Conservation (phyloP, 768 basidiomycete genomes). For the Hygrophoropsis aurantiaca region DNA sequence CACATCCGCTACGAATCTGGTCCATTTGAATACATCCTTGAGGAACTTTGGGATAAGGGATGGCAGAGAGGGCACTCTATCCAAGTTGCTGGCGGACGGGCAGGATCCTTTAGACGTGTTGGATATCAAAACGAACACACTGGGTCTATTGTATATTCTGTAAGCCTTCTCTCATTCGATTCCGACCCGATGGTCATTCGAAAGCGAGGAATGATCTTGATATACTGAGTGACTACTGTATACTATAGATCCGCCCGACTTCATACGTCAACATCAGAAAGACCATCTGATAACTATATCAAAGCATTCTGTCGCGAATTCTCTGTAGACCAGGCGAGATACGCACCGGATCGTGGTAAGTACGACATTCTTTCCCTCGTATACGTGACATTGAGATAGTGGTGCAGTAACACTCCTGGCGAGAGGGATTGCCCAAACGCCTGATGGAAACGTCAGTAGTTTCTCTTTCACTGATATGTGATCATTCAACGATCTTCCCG, state of each 20-base stretch:
- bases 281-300: conserved; percentile 44
- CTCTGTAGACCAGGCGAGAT: conserved; percentile 58
- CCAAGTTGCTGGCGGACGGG: conserved; percentile 52
- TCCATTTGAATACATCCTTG: conserved; percentile 43
- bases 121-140: conserved; percentile 53
- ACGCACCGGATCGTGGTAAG: conserved; percentile 69
- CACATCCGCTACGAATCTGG: conserved; percentile 39
- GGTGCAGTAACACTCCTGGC: conserved; percentile 63
- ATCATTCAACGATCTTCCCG: conserved; percentile 26
- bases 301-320: conserved; percentile 63
- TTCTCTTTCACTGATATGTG: neutral
- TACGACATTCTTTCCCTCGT: neutral
- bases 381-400: conserved; percentile 1
- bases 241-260: conserved; percentile 59
- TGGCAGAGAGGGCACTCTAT: conserved; percentile 53
- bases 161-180: conserved; percentile 34
- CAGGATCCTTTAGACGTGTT: conserved; percentile 69
- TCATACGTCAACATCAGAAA: conserved; percentile 33
- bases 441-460: conserved; percentile 54
- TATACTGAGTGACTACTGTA: neutral
- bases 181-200: neutral
- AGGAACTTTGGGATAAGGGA: conserved; percentile 54
- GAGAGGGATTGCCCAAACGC: conserved; percentile 55
- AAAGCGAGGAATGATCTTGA: too few relatives aligned
- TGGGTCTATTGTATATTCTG: conserved; percentile 74